Base-by-base conservation (phyloP, 345 rosid genomes). In the Gossypium australe region DNA sequence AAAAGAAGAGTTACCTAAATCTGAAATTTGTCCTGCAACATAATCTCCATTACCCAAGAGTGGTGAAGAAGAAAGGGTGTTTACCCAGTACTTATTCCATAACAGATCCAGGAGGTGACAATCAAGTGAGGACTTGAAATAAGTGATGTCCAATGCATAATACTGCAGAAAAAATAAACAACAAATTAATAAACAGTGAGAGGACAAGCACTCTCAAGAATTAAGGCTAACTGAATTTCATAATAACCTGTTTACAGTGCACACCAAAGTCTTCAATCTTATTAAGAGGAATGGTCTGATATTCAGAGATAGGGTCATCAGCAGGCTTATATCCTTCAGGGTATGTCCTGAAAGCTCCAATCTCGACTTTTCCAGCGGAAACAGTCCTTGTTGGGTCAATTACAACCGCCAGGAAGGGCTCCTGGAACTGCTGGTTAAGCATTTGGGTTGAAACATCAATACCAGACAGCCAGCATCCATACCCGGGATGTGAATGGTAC, bases 401-500 rank as follows among this genome's bases (percentile, higher is more conserved):
- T 53, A 96, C 99, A 64, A 96, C 98, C 9, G 97, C 99, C 75
- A 96, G 83, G 83, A 96, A 96, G 1, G 98, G 99, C 63, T 96
- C 99, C 80, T 96, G 99, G 79, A 75, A 93, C 77, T 93, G 98
- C 78, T 93, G 99, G 83, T 96, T 96, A 68, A 90, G 89, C 99
- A 93, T 96, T 83, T 96, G 99, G 0, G 99, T 96, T 0, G 99
- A 89, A 13, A 96, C 99, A 80, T 96, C 99, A 56, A 93, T 96
- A 52, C 99, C 99, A 0, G 99, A 96, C 20, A 96, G 97, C 99
- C 99, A 96, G 82, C 98, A 96, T 55, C 99, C 99, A 77, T 93
- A 96, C 20, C 99, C 98, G 67, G 99, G 98, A 82, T 96, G 99
- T n/a, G 99, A 96, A 79, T 89, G 96, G 78, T 91, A 92, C 87